Percentiles rank a stretch among this genome's conserved stretches.
These are phyloP conservation scores for Neurospora tetrasperma DNA, from an alignment of 495 filamentous ascomycete genomes.

Conservation along the genomic window DNA sequence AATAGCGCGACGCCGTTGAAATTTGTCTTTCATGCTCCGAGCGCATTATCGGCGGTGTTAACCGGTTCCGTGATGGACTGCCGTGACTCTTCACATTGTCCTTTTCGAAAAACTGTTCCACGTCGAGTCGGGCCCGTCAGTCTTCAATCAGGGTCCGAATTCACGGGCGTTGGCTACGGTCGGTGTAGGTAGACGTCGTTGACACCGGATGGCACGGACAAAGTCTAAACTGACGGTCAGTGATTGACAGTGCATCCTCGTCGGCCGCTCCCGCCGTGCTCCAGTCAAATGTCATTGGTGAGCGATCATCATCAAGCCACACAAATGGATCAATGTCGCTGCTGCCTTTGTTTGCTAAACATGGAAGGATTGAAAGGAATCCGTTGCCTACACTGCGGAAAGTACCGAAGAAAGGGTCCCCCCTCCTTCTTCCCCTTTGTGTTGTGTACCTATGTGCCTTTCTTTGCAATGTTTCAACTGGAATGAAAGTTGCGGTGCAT, in stretches of 20 bases:
- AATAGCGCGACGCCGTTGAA: not conserved
- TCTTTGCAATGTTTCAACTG: not conserved
- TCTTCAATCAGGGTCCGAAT: not conserved
- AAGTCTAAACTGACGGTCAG: not conserved
- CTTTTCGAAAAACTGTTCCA: not conserved
- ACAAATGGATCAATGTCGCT: not conserved
- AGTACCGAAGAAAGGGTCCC: not conserved
- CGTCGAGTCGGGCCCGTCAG: not conserved
- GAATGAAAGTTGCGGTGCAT: not conserved
- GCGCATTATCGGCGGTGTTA: not conserved
- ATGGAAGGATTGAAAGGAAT: not conserved
- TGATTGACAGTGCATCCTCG: not conserved
- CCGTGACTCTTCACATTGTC: not conserved
- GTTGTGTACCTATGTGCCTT: not conserved
- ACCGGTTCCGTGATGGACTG: not conserved
- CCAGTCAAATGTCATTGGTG: not conserved
- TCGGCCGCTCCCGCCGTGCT: not conserved
- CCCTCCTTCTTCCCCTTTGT: not conserved
- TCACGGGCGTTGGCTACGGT: not conserved
- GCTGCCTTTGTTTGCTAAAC: not conserved
- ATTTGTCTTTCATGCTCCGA: not conserved
- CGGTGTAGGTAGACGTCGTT: not conserved
- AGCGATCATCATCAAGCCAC: not conserved
- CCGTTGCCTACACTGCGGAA: not conserved
- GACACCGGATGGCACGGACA: not conserved